A percentile compares a stretch with the other conserved stretches of the same genome.
phyloP scores from a whole-genome alignment of 2,329 filamentous ascomycete genomes.

The Aureobasidium namibiae region DNA sequence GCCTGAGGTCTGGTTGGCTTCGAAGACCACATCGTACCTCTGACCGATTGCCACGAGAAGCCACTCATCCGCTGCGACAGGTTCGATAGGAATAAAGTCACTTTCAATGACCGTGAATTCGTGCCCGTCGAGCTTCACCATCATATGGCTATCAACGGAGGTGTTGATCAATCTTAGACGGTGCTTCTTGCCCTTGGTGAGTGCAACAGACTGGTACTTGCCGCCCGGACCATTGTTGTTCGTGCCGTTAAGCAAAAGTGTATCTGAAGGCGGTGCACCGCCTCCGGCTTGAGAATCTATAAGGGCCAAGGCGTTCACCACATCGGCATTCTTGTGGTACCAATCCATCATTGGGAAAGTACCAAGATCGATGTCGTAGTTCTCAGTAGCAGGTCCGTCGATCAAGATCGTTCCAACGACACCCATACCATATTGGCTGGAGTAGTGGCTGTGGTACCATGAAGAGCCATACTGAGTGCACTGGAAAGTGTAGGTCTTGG shows the following conservation, averaged over 20 bases:
- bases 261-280: slow-evolving; percentile 33
- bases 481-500: slow-evolving; percentile 48
- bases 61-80: slow-evolving; percentile 19
- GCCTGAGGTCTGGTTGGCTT: slow-evolving; percentile 35
- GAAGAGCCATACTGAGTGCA: slow-evolving; percentile 36
- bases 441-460: slow-evolving; percentile 38
- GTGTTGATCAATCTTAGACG: slow-evolving; percentile 39
- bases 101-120: slow-evolving; percentile 28
- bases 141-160: slow-evolving; percentile 36
- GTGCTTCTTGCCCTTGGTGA: slow-evolving; percentile 32
- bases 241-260: slow-evolving; percentile 35
- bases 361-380: slow-evolving; percentile 31
- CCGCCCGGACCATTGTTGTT: slow-evolving; percentile 29
- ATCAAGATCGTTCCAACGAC: slow-evolving; percentile 34
- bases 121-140: slow-evolving; percentile 28
- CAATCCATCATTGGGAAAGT: slow-evolving; percentile 24
- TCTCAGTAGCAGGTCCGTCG: slow-evolving; percentile 34
- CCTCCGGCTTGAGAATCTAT: slow-evolving; percentile 22
- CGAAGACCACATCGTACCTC: slow-evolving; percentile 40
- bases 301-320: slow-evolving; percentile 23
- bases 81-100: slow-evolving; percentile 29
- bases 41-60: slow-evolving; percentile 36
- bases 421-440: slow-evolving; percentile 36
- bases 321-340: slow-evolving; percentile 23
- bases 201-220: slow-evolving; percentile 18